phyloP scores from a whole-genome alignment of 176 grass and related monocot genomes.

The Phyllostachys edulis region DNA sequence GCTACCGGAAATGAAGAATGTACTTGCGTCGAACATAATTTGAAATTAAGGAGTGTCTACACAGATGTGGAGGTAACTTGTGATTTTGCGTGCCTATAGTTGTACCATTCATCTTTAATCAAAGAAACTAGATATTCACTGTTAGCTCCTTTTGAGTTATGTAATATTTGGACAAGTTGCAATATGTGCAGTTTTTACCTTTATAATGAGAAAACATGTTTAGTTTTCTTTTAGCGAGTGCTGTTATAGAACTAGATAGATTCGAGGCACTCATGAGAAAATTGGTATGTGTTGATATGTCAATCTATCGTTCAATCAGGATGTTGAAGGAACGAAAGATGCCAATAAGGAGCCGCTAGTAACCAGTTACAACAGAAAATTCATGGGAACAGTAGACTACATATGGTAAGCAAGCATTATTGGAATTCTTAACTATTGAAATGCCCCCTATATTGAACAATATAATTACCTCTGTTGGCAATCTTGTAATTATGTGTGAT shows the following conservation, averaged over 20 bases:
- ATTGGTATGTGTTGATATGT: slow-evolving; percentile 14
- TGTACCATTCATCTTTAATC: slow-evolving; percentile 16
- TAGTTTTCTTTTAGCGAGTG: slow-evolving; percentile 6
- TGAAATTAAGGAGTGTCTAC: slow-evolving; percentile 92
- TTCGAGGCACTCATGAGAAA: background rate
- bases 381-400: slow-evolving; percentile 97
- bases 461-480: slow-evolving; percentile 31
- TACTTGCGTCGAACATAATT: slow-evolving; percentile 61
- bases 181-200: background rate
- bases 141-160: slow-evolving; percentile 11
- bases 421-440: background rate
- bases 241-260: slow-evolving; percentile 25
- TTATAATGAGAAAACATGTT: slow-evolving; percentile 1
- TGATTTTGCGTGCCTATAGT: slow-evolving; percentile 21
- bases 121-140: slow-evolving; percentile 16
- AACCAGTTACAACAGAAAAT: slow-evolving; percentile 78
- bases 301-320: slow-evolving; percentile 48
- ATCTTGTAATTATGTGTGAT: slow-evolving; percentile 17
- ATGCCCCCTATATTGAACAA: background rate
- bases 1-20: slow-evolving; percentile 77
- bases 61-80: slow-evolving; percentile 77
- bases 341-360: slow-evolving; percentile 68
- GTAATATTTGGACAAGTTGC: slow-evolving; percentile 17
- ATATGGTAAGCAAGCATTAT: slow-evolving; percentile 64
- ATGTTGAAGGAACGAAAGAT: slow-evolving; percentile 76